Evolutionary conservation across 2,329 filamentous ascomycete species (phyloP).

Genomic region (Beauveria medogensis): DNA sequence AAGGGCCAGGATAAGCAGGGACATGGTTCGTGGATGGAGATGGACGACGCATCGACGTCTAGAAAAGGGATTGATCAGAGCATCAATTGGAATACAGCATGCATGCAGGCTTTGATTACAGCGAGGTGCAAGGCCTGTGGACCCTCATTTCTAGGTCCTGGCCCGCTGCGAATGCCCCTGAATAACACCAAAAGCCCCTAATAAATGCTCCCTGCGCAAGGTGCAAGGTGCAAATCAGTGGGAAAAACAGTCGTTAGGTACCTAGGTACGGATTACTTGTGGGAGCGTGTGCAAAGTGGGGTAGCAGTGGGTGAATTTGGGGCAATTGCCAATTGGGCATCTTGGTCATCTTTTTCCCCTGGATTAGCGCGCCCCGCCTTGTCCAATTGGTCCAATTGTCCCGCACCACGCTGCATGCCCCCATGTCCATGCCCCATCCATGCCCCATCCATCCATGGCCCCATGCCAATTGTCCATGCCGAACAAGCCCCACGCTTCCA

Average conservation of each 20-base stretch:
- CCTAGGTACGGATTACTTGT: too few relatives aligned
- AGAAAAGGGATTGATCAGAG: conserved; percentile 7
- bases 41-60: not conserved
- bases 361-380: conserved; percentile 3
- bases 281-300: not conserved
- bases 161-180: too few relatives aligned
- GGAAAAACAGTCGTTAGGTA: too few relatives aligned
- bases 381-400: not conserved
- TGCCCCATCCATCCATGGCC: not conserved
- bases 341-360: not conserved
- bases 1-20: not conserved
- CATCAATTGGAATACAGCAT: not conserved
- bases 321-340: not conserved
- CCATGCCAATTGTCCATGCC: not conserved
- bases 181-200: too few relatives aligned
- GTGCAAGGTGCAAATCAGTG: too few relatives aligned
- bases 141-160: too few relatives aligned
- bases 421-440: not conserved
- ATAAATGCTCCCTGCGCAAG: too few relatives aligned
- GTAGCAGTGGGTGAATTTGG: too few relatives aligned
- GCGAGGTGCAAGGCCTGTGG: too few relatives aligned
- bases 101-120: too few relatives aligned
- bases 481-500: not conserved
- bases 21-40: not conserved
- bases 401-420: too few relatives aligned